Base-by-base conservation (phyloP, 139 green algal species). In the Chlorella sp. region DNA sequence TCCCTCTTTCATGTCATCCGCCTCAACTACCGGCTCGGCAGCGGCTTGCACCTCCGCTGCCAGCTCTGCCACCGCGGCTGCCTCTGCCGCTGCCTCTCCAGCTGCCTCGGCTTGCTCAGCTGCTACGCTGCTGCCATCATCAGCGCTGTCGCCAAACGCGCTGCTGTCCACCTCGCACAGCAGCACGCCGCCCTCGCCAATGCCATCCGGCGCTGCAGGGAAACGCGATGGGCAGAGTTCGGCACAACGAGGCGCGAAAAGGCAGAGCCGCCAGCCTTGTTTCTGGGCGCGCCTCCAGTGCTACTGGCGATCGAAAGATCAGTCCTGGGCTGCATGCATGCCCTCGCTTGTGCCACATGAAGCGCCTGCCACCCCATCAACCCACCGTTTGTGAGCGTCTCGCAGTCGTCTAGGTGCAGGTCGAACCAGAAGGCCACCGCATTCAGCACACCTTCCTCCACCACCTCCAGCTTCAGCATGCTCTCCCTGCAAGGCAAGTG, bases 401-500 rank as follows among this genome's bases (percentile, higher is more conserved):
- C 86, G 22, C 92, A 78, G 17, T 94, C 93, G 73, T 95, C 93
- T 54, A 97, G 89, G 62, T 95, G 87, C 38, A 98, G 86, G 75
- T 97, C 94, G 76, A 95, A 96, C 94, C 94, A 98, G 75, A 96
- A 93, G 4, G 86, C 86, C 16, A 97, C 86, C 6, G 91, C 93
- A 72, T 98, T 98, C 56, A 98, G 73, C 14, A 84, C 70, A 8
- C 94, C 95, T 34, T 44, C 48, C 14, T 58, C 62, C 28, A 91
- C 83, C 43, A 89, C 81, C 38, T 84, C 79, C 64, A 96, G 81
- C 84, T 92, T 94, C 40, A 96, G 32, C 44, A 95, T 81, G 81
- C 82, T 93, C 56, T 96, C 91, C 9, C 90, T 86, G 43, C 54
- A 36, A 0, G 14, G 3, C 2, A 73, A 34, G 60, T 34, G 28